These are phyloP conservation scores for Coleophoma crateriformis DNA, from an alignment of 2,329 filamentous ascomycete genomes.

Conservation along the genomic window DNA sequence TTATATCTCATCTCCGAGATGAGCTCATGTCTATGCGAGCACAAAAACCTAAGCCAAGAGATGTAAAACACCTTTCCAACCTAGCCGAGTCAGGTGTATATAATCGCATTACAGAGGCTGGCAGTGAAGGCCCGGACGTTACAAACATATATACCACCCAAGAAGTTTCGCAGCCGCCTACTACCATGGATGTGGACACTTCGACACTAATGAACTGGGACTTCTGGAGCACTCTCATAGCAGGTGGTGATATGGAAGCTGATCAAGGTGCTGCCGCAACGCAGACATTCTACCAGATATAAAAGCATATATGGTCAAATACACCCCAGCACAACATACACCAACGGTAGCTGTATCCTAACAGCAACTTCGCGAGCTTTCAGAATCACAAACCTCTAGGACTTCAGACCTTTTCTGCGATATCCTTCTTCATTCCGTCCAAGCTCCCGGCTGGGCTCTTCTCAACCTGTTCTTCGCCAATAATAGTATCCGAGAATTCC, in stretches of 20 bases:
- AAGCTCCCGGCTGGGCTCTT: not conserved
- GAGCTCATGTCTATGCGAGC: too few species aligned
- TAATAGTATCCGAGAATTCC: constrained; percentile 3
- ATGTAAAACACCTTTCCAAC: too few species aligned
- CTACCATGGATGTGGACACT: not conserved
- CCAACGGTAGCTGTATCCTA: not conserved
- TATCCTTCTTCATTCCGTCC: not conserved
- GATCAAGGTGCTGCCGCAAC: not conserved
- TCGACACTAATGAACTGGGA: not conserved
- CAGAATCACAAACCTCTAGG: not conserved
- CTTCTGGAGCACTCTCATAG: not conserved
- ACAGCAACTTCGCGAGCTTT: not conserved
- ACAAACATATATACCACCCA: not conserved
- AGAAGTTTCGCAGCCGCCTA: not conserved
- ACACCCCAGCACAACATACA: not conserved
- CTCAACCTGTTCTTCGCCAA: not conserved
- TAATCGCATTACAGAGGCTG: not conserved
- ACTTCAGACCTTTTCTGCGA: not conserved
- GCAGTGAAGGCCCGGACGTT: not conserved
- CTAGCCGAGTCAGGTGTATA: too few species aligned
- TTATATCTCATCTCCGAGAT: constrained; percentile 1
- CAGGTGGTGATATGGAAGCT: not conserved
- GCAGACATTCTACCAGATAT: too few species aligned
- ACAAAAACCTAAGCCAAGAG: too few species aligned
- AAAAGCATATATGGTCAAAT: too few species aligned